phyloP scores from a whole-genome alignment of 2,329 filamentous ascomycete species.

The Hypoxylon sp. region DNA sequence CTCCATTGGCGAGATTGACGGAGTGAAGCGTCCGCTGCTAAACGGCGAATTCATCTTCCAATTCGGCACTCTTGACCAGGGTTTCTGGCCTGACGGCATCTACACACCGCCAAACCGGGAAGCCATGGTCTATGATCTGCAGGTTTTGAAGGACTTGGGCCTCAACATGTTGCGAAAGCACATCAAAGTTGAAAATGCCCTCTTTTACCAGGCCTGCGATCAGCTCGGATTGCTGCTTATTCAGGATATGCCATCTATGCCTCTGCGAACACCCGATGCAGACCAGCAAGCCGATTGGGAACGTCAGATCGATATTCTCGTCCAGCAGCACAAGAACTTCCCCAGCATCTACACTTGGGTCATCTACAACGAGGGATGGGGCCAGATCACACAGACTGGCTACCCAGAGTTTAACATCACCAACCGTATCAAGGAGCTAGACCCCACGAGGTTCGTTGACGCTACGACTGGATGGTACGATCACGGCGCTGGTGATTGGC shows the following conservation, averaged over 20 bases:
- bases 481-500: conserved; percentile 75
- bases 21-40: conserved; percentile 71
- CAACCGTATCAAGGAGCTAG: conserved; percentile 66
- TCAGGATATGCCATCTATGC: conserved; percentile 78
- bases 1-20: conserved; percentile 67
- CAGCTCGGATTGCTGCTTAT: conserved; percentile 75
- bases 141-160: conserved; percentile 73
- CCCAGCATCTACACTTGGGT: conserved; percentile 76
- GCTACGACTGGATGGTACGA: conserved; percentile 76
- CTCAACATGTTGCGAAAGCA: conserved; percentile 81
- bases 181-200: conserved; percentile 62
- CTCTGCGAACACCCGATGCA: conserved; percentile 53
- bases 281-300: conserved; percentile 66
- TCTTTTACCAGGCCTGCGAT: conserved; percentile 78
- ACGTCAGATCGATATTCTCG: conserved; percentile 69
- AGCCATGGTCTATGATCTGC: conserved; percentile 75
- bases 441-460: conserved; percentile 74
- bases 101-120: conserved; percentile 74
- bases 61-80: conserved; percentile 78
- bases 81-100: conserved; percentile 78
- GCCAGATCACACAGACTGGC: conserved; percentile 64
- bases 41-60: conserved; percentile 78
- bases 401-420: conserved; percentile 71
- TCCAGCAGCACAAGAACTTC: conserved; percentile 74
- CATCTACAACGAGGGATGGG: conserved; percentile 81